Evolutionary conservation across 805 yeast species (phyloP), one percentile per base, ranked within the genome.

Genomic region (Ogataea zsoltii): DNA sequence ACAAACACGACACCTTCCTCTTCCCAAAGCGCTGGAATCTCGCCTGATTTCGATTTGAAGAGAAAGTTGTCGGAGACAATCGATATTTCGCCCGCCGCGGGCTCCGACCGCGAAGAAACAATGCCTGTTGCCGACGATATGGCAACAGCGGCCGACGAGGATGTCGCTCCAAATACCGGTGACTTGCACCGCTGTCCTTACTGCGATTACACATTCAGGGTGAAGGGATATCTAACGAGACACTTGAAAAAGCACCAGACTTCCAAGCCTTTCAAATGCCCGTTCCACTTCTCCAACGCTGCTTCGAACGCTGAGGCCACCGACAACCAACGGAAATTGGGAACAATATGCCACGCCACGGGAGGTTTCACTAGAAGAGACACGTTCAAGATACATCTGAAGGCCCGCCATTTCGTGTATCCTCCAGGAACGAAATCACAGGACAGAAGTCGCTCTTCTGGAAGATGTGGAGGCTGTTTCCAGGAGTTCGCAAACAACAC

Each of bases 291-390:
- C 11, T 43, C 54, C 15, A 49, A 33, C 16, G 51, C 26, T 32
- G 12, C 41, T 21, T 41, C 29, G n/a, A 21, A 21, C 5, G 5
- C 43, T 12, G 58, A 57, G n/a, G 32, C 51, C 4, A 17, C 15
- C 16, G 38, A 19, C 19, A 34, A 31, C 30, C 31, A 37, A 18
- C 30, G 13, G 17, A 29, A 25, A 13, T 14, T 37, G 13, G 66
- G 66, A 2, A 57, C 69, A 41, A 69, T 71, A 49, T 79, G 84
- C 50, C 83, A 78, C 55, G 76, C 80, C 15, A 75, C 72, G 17
- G 84, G 83, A 6, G 81, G 80, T 3, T 79, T 79, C 54, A 76
- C 83, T 5, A 67, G 84, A 56, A 68, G 83, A 55, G 84, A 79
- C 57, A 78, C 84, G 6, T 77, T 75, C 59, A 77, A 77, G 54